Base-by-base conservation (phyloP, 2,329 filamentous ascomycete species). In the Fusarium vanettenii region DNA sequence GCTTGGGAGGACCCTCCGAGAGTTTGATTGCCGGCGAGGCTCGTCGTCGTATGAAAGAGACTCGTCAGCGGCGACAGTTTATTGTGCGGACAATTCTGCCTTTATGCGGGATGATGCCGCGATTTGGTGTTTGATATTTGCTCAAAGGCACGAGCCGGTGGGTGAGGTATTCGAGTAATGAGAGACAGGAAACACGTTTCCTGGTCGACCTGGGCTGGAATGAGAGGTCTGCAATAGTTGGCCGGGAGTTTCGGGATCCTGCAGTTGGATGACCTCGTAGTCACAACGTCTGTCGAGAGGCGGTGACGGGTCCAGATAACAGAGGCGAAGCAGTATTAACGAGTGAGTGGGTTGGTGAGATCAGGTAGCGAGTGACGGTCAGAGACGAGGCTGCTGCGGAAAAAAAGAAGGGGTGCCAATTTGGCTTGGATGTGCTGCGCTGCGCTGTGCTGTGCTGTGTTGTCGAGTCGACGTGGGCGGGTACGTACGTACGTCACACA, bases 141-240 rank as follows among this genome's bases (percentile, higher is more conserved):
- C 8, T 39, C 25, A 55, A 57, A 18, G 64, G 52, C 43, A 73
- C 45, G 67, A 50, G 60, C 57, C 52, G 37, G 61, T 20, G 61
- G 68, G 61, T 56, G 55, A 29, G 66, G 63, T 59, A 22, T 64
- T 41, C 39, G 52, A 68, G 52, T 33, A 50, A 68, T 69, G 73
- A 76, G 65, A 41, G 67, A 76, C 22, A 48, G 45, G 60, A 67
- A 64, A 66, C 68, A 68, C 70, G 72, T 78, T 64, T 69, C 73
- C 68, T 29, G 71, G 76, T 76, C 72, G 71, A 75, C 70, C 59
- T 65, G 52, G 29, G 73, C 65, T 68, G 76, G 76, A 79, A 79
- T 78, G 76, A 67, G 65, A 64, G 67, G 75, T 64, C 50, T 67
- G 20, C 56, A 66, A 62, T 67, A 61, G 61, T 41, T 61, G 69